Percentiles rank a stretch among this genome's conserved stretches.
Conservation (phyloP, 1,284 basidiomycete species). For the Leucoagaricus sp. region DNA sequence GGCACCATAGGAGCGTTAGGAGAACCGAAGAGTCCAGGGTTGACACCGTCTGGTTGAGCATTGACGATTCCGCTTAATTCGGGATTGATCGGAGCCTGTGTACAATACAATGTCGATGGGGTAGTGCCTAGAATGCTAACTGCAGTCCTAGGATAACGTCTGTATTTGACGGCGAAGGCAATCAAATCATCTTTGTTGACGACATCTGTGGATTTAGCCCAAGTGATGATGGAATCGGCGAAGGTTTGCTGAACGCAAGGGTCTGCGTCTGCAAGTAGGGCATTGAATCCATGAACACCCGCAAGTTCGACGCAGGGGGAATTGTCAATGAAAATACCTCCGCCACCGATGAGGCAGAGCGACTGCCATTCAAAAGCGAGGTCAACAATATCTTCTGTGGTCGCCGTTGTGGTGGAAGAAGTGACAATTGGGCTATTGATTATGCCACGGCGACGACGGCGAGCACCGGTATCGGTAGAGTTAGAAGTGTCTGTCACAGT, state of each 20-base stretch:
- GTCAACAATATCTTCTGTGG: slow-evolving; percentile 1
- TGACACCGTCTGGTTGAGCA: slow-evolving; percentile 41
- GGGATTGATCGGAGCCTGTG: slow-evolving; percentile 36
- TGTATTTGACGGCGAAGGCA: slow-evolving; percentile 41
- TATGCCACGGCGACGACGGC: slow-evolving; percentile 17
- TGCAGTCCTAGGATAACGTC: slow-evolving; percentile 42
- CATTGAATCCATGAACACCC: slow-evolving; percentile 40
- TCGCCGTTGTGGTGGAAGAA: slow-evolving; percentile 8
- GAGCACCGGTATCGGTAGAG: slow-evolving; percentile 13
- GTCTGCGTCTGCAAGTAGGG: slow-evolving; percentile 43
- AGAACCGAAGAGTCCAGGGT: slow-evolving; percentile 38
- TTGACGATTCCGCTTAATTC: slow-evolving; percentile 43
- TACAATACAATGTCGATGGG: slow-evolving; percentile 45
- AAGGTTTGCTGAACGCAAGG: slow-evolving; percentile 49
- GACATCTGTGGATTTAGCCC: slow-evolving; percentile 44
- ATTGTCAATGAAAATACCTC: slow-evolving; percentile 38
- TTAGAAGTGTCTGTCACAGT: slow-evolving; percentile 13
- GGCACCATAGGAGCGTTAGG: slow-evolving; percentile 32
- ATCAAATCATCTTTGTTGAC: slow-evolving; percentile 41
- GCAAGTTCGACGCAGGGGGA: slow-evolving; percentile 42
- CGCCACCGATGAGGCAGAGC: slow-evolving; percentile 39
- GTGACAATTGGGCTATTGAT: too few relatives aligned
- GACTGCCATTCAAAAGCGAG: slow-evolving; percentile 31
- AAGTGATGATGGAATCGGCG: slow-evolving; percentile 50
- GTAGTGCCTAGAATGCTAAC: slow-evolving; percentile 38